Base-by-base conservation (phyloP, 1,284 basidiomycete genomes). In the Trichosporon asahii region DNA sequence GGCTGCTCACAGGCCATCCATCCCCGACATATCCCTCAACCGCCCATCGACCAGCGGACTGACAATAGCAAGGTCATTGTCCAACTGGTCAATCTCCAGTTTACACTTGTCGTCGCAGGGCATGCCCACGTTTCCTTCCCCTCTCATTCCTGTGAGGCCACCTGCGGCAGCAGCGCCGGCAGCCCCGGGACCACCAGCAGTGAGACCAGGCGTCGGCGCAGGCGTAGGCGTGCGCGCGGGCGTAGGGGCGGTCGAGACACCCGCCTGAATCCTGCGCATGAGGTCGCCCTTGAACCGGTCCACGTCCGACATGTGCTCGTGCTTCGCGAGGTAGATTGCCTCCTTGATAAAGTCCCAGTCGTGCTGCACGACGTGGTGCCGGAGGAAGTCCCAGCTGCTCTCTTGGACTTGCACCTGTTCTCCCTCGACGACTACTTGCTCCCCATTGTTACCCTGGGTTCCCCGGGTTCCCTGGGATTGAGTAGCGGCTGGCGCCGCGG, bases 241-340 rank as follows among this genome's bases (percentile, higher is more conserved):
- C 40, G 40, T 44, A 3, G 40, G 40, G 18, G 40, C 40, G 8
- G 18, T 44, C 18, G 40, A 9, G 11, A 67, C 25, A 84, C 80
- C 65, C 79, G 49, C 49, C 49, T 53, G 49, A 21, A 53, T 53
- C 49, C 25, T 64, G 25, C 72, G 57, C 23, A 74, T 18, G 21
- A 66, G 12, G 29, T 61, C 80, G 65, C 92, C 90, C 75, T 93
- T 88, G 75, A 89, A 90, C 65, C 86, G 86, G 79, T 95, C 92
- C 0, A 94, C 88, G 4, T 77, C 78, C 72, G 87, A 89, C 92
- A 94, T 93, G 77, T 94, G 90, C 78, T 94, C 91, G 63, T 87
- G 85, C 66, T 85, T 84, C 2, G 88, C 85, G 25, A 92, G 84
- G 65, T 86, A 85, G 72, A 92, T 83, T 37, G 89, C 88, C 72